Evolutionary conservation across 1,284 basidiomycete genomes (phyloP).

Genomic region (Ganoderma sinense): DNA sequence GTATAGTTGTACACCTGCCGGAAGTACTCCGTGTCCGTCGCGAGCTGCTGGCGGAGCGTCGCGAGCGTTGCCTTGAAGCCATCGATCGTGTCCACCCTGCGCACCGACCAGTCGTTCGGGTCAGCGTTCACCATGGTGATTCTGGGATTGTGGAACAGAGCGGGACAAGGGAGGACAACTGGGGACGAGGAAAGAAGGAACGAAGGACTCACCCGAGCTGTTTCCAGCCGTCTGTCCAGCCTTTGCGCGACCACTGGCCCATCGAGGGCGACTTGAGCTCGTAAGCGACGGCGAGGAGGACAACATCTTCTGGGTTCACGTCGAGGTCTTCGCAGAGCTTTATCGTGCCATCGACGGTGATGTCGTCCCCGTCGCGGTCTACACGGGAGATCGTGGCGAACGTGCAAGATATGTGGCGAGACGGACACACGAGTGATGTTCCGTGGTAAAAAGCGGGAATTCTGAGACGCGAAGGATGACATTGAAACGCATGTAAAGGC

Average conservation of each 20-base stretch:
- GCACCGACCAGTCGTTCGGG: neutral
- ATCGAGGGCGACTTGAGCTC: slow-evolving; percentile 78
- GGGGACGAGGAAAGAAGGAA: slow-evolving; percentile 50
- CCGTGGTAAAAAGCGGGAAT: neutral
- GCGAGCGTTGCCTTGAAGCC: slow-evolving; percentile 71
- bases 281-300: slow-evolving; percentile 78
- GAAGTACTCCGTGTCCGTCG: slow-evolving; percentile 79
- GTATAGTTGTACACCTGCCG: slow-evolving; percentile 89
- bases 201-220: slow-evolving; percentile 57
- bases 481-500: slow-evolving; percentile 26
- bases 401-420: neutral
- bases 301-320: slow-evolving; percentile 79
- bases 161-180: neutral
- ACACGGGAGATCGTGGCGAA: neutral
- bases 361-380: slow-evolving; percentile 68
- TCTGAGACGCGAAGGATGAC: neutral
- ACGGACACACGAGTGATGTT: neutral
- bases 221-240: slow-evolving; percentile 88
- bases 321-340: slow-evolving; percentile 72
- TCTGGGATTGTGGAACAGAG: no score
- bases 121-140: neutral
- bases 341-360: slow-evolving; percentile 80
- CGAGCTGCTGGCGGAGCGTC: slow-evolving; percentile 69
- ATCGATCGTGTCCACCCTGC: slow-evolving; percentile 64
- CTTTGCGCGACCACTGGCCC: slow-evolving; percentile 79